These are phyloP conservation scores for Aristolochia fimbriata DNA, from an alignment of 164 flowering plant species.

Conservation along the genomic window DNA sequence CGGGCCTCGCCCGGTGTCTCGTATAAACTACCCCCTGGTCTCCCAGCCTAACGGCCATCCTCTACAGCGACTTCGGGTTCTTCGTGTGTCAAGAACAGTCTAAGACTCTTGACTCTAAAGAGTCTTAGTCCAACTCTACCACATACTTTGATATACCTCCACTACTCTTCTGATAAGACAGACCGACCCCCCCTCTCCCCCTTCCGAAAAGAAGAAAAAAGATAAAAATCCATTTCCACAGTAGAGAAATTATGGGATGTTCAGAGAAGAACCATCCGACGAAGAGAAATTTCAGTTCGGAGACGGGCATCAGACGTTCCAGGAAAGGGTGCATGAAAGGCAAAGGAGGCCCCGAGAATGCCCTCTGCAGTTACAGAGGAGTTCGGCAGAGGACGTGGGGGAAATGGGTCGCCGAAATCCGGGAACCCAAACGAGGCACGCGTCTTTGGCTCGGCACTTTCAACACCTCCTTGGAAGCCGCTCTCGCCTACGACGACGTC, in stretches of 20 bases:
- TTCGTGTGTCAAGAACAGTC: no score
- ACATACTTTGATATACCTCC: no score
- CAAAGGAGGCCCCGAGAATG: constrained; percentile 62
- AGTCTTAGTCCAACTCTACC: no score
- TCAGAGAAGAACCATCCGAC: constrained; percentile 1
- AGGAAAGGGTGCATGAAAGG: constrained; percentile 64
- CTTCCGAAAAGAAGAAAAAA: no score
- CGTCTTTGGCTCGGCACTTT: constrained; percentile 59
- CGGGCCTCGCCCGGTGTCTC: no score
- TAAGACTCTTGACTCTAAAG: no score
- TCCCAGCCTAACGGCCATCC: no score
- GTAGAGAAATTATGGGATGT: constrained; percentile 4
- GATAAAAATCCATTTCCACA: no score
- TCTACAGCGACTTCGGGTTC: no score
- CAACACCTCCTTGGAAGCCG: constrained; percentile 45
- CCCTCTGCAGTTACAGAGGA: constrained; percentile 37
- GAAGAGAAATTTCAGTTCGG: constrained; percentile 1
- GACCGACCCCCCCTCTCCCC: no score
- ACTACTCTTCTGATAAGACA: no score
- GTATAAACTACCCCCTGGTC: no score
- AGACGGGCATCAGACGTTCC: constrained; percentile 18
- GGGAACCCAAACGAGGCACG: constrained; percentile 46
- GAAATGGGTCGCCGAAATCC: constrained; percentile 67
- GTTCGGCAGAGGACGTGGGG: constrained; percentile 67
- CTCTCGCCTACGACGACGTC: constrained; percentile 47